A percentile compares a stretch with the other conserved stretches of the same genome.
These are phyloP conservation scores for Spathaspora hagerdaliae DNA, from an alignment of 805 yeast genomes.

Conservation along the genomic window DNA sequence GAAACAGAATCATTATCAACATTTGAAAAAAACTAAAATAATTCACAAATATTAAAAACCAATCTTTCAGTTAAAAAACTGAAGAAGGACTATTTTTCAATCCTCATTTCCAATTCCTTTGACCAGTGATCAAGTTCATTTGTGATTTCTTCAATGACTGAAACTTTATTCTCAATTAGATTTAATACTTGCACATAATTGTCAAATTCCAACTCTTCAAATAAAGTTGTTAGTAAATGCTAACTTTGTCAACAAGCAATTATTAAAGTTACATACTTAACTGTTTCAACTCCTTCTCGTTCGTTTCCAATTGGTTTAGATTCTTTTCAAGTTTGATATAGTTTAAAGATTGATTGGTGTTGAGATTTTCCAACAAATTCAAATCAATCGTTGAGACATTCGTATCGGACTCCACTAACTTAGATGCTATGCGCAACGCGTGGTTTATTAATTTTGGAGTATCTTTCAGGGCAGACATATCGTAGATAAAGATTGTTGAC, in stretches of 20 bases:
- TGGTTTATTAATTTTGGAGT: constrained; percentile 23
- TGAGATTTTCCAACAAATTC: constrained; percentile 49
- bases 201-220: constrained; percentile 23
- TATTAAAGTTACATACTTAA: constrained; percentile 16
- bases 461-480: constrained; percentile 27
- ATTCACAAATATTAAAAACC: no score
- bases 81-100: no score
- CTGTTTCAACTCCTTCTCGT: constrained; percentile 25
- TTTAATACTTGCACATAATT: constrained; percentile 17
- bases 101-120: constrained; percentile 41
- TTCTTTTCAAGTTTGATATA: constrained; percentile 42
- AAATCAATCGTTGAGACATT: constrained; percentile 41
- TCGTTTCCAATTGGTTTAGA: constrained; percentile 40
- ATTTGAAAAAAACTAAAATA: no score
- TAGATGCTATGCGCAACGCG: constrained; percentile 26
- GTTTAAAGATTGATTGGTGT: constrained; percentile 55
- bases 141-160: constrained; percentile 42
- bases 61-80: no score
- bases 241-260: neutral
- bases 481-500: neutral
- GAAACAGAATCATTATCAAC: no score
- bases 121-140: constrained; percentile 63
- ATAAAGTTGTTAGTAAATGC: constrained; percentile 4
- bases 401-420: constrained; percentile 37
- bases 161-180: constrained; percentile 31